Evolutionary conservation across 2,329 filamentous ascomycete species (phyloP).

Genomic region (Teratosphaeria viscida): DNA sequence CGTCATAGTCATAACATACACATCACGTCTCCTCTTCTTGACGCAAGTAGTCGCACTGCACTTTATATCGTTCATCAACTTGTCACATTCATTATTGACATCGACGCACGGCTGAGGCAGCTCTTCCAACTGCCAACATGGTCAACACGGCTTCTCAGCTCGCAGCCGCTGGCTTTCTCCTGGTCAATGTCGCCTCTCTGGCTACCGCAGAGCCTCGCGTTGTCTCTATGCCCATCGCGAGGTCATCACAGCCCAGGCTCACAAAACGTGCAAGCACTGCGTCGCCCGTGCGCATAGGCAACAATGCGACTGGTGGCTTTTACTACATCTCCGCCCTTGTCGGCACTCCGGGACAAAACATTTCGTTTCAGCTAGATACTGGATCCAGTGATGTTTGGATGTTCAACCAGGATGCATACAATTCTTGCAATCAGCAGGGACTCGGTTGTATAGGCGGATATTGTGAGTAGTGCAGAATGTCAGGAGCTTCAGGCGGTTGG

Average conservation of each 20-base stretch:
- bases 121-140: not conserved
- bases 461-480: not conserved
- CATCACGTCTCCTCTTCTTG: not conserved
- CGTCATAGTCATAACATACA: not conserved
- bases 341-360: slow-evolving; percentile 45
- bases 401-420: slow-evolving; percentile 11
- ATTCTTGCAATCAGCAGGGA: not conserved
- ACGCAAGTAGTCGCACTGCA: not conserved
- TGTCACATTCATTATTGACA: not conserved
- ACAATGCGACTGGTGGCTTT: not conserved
- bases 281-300: not conserved
- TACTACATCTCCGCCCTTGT: slow-evolving; percentile 18
- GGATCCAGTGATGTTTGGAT: slow-evolving; percentile 55
- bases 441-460: not conserved
- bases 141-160: not conserved
- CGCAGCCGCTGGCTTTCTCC: not conserved
- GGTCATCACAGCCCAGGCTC: not conserved
- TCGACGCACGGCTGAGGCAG: not conserved
- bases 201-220: not conserved
- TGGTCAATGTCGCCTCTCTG: not conserved
- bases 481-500: slow-evolving; percentile 8
- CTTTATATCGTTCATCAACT: not conserved
- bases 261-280: not conserved
- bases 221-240: not conserved
- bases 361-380: slow-evolving; percentile 51